These are phyloP conservation scores for Oemleria cerasiformis DNA, from an alignment of 306 rosid species.

Conservation along the genomic window DNA sequence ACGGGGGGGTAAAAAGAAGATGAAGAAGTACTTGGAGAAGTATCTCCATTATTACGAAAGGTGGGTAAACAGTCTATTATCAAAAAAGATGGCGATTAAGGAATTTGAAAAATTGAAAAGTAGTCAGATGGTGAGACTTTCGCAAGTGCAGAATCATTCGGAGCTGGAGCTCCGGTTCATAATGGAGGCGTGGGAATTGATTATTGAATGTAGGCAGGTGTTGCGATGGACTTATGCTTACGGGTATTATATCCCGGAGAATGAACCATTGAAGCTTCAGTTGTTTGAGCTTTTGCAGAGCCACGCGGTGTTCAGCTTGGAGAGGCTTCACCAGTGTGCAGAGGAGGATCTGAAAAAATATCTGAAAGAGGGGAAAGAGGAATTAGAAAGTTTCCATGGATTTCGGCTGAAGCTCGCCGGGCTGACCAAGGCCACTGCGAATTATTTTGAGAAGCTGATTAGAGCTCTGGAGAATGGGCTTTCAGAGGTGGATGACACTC, in stretches of 20 bases:
- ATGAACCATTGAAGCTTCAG: not conserved
- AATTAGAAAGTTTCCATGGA: not conserved
- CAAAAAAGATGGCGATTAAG: not conserved
- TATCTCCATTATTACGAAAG: conserved; percentile 1
- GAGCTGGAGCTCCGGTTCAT: not conserved
- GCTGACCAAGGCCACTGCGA: not conserved
- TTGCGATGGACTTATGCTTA: conserved; percentile 10
- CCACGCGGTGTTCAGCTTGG: conserved; percentile 4
- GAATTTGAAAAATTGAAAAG: not conserved
- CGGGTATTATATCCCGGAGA: conserved; percentile 2
- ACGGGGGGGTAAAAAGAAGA: not conserved
- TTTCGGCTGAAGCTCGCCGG: not conserved
- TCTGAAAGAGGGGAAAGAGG: too few species aligned
- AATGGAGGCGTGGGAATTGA: conserved; percentile 9
- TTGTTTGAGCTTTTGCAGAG: not conserved
- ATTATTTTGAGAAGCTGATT: conserved; percentile 4
- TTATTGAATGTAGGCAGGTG: conserved; percentile 5
- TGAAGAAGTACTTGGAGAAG: not conserved
- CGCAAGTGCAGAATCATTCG: not conserved
- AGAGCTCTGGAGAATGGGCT: conserved; percentile 11
- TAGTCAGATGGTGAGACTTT: too few species aligned
- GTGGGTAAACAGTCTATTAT: not conserved
- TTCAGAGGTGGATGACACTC: not conserved
- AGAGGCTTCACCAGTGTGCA: conserved; percentile 11
- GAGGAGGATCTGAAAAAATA: not conserved